Percentiles rank a stretch among this genome's conserved stretches.
These are phyloP conservation scores for Aspergillus niger DNA, from an alignment of 2,329 filamentous ascomycete genomes.

Conservation along the genomic window DNA sequence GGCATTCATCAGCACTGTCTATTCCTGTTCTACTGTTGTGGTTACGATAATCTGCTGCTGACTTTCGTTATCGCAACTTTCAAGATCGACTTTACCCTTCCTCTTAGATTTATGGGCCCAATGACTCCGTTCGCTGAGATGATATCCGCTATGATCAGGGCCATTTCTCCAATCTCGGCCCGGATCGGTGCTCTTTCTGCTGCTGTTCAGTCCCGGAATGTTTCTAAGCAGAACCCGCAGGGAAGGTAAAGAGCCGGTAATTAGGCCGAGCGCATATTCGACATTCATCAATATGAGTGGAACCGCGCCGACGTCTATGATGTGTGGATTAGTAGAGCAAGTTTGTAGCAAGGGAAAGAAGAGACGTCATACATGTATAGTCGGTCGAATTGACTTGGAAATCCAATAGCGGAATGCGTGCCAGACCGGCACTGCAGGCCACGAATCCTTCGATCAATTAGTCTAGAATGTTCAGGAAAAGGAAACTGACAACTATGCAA, in stretches of 20 bases:
- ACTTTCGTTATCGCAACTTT: not conserved
- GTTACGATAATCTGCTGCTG: not conserved
- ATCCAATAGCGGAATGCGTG: not conserved
- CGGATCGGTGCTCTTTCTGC: not conserved
- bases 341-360: not conserved
- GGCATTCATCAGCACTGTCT: not conserved
- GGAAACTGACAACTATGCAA: not conserved
- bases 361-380: not conserved
- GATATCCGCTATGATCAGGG: not conserved
- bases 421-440: not conserved
- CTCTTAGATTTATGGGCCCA: not conserved
- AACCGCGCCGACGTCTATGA: not conserved
- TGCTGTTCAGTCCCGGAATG: not conserved
- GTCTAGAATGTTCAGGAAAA: not conserved
- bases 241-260: not conserved
- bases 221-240: not conserved
- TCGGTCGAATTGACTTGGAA: not conserved
- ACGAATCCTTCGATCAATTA: not conserved
- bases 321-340: not conserved
- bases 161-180: not conserved
- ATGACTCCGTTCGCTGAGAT: not conserved
- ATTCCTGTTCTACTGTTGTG: not conserved
- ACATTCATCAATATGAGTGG: not conserved
- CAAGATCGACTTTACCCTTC: not conserved
- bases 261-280: not conserved